These are phyloP conservation scores for Symmetrospora coprosmae DNA, from an alignment of 768 basidiomycete genomes.

Conservation along the genomic window DNA sequence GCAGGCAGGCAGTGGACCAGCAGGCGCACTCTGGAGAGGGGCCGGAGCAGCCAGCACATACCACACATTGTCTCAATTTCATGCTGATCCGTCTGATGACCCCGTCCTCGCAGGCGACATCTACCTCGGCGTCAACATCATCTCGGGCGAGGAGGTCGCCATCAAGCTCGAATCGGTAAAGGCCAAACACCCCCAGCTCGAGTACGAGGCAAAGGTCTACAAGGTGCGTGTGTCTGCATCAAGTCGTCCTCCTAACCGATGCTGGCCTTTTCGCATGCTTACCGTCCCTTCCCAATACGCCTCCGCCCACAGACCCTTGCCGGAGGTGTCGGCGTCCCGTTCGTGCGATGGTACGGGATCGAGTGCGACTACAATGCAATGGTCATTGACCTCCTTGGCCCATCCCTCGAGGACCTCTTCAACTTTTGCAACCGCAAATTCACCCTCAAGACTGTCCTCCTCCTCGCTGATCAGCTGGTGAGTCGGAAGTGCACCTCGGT, in stretches of 20 bases:
- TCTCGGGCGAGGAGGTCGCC: conserved; percentile 97
- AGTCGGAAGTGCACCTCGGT: conserved; percentile 35
- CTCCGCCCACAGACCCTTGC: conserved; percentile 54
- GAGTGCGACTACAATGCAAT: conserved; percentile 99
- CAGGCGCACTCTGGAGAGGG: conserved; percentile 37
- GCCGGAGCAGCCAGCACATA: background rate
- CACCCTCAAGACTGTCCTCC: conserved; percentile 79
- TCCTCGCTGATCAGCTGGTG: conserved; percentile 88
- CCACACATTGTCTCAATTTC: background rate
- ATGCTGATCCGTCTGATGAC: background rate
- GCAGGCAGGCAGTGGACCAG: conserved; percentile 78
- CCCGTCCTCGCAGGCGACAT: conserved; percentile 61
- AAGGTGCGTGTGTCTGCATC: conserved; percentile 47
- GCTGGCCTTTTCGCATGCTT: too few relatives aligned
- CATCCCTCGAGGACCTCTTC: conserved; percentile 44
- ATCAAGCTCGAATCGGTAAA: conserved; percentile 99
- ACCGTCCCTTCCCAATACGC: too few relatives aligned
- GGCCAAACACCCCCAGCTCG: conserved; percentile 99
- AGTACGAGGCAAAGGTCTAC: conserved; percentile 67
- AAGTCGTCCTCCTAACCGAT: too few relatives aligned
- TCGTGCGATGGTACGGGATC: conserved; percentile 63
- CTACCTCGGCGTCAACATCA: conserved; percentile 99
- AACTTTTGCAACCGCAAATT: conserved; percentile 65
- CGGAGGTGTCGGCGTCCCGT: conserved; percentile 95
- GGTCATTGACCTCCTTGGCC: conserved; percentile 92